phyloP scores from a whole-genome alignment of 768 basidiomycete genomes.

The Russula virescens region DNA sequence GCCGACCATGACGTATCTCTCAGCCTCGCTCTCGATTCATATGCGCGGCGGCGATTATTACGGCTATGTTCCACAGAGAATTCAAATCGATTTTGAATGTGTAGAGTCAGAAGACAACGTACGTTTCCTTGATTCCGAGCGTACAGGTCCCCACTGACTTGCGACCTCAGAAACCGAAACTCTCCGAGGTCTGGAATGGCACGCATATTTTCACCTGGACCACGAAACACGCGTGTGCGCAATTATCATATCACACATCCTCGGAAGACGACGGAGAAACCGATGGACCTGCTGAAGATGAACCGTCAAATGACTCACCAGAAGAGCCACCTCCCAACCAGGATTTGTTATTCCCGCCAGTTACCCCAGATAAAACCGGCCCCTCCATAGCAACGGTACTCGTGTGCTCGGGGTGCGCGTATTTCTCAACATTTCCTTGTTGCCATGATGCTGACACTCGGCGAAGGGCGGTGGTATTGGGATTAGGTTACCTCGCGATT shows the following conservation, averaged over 20 bases:
- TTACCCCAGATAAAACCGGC: not conserved
- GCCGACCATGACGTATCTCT: not conserved
- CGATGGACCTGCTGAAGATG: slow-evolving; percentile 20
- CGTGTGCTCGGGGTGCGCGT: slow-evolving; percentile 14
- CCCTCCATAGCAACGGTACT: not conserved
- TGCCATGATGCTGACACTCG: not conserved
- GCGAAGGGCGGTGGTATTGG: slow-evolving; percentile 6
- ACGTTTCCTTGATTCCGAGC: slow-evolving; percentile 10
- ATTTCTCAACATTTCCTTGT: not conserved
- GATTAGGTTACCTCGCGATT: slow-evolving; percentile 7
- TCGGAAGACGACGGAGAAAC: slow-evolving; percentile 11
- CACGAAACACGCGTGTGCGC: slow-evolving; percentile 29
- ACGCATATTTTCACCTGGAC: slow-evolving; percentile 29
- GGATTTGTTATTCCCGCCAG: slow-evolving; percentile 5
- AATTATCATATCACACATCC: slow-evolving; percentile 1
- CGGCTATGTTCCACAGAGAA: slow-evolving; percentile 26
- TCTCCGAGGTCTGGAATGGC: slow-evolving; percentile 27
- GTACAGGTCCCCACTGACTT: not conserved
- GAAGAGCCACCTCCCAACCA: not conserved
- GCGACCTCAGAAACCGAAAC: slow-evolving; percentile 11
- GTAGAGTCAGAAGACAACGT: slow-evolving; percentile 29
- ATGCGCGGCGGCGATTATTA: slow-evolving; percentile 31
- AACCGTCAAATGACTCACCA: not conserved
- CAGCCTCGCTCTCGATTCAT: slow-evolving; percentile 27
- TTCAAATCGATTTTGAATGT: slow-evolving; percentile 29